These are phyloP conservation scores for Russula dissimulans DNA, from an alignment of 768 basidiomycete species.

Conservation along the genomic window DNA sequence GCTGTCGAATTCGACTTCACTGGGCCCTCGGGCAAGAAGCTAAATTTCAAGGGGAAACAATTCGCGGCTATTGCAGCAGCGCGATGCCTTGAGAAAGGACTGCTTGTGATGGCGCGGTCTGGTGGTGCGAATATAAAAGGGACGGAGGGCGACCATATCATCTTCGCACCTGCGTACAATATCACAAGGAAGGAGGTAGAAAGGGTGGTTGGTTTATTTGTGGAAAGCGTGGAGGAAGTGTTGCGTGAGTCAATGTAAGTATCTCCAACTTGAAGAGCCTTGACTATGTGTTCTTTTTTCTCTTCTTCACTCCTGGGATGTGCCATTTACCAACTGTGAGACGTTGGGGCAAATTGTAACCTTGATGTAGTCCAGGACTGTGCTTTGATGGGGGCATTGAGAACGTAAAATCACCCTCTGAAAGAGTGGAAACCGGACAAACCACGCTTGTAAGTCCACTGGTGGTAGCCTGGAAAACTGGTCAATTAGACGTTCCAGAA, in stretches of 20 bases:
- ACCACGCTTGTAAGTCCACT: too few species aligned
- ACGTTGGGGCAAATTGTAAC: too few species aligned
- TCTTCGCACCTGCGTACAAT: slow-evolving; percentile 77
- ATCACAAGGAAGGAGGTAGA: slow-evolving; percentile 61
- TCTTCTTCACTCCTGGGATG: too few species aligned
- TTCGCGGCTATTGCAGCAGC: slow-evolving; percentile 69
- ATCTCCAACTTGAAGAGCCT: too few species aligned
- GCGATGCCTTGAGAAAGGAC: slow-evolving; percentile 52
- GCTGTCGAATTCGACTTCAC: slow-evolving; percentile 73
- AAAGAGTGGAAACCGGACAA: too few species aligned
- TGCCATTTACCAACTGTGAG: too few species aligned
- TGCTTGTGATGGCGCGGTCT: slow-evolving; percentile 65
- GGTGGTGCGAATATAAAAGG: slow-evolving; percentile 68
- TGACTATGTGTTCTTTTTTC: too few species aligned
- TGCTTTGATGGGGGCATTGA: too few species aligned
- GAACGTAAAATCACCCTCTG: too few species aligned
- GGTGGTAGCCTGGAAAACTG: too few species aligned
- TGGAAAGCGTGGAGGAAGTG: slow-evolving; percentile 56
- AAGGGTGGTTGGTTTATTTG: slow-evolving; percentile 54
- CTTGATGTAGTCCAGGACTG: too few species aligned
- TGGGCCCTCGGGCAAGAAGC: slow-evolving; percentile 30
- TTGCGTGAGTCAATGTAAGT: slow-evolving; percentile 22
- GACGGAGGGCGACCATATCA: slow-evolving; percentile 59
- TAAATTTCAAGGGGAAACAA: slow-evolving; percentile 41
- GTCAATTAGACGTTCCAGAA: too few species aligned